Conservation (phyloP, 305 asterid species). For the Rubia balearica region DNA sequence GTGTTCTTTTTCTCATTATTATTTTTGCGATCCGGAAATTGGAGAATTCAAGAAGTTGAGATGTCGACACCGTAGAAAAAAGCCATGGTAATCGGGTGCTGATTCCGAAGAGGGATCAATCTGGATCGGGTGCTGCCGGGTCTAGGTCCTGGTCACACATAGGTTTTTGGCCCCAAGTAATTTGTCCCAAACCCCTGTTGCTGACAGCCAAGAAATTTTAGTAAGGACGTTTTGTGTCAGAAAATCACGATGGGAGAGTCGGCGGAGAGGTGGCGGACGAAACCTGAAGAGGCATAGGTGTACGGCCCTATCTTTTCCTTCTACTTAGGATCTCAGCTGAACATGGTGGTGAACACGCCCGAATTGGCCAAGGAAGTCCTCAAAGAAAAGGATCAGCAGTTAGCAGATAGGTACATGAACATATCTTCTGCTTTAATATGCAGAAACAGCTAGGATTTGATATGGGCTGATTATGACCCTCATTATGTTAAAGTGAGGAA, state of each 20-base stretch:
- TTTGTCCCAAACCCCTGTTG: slow-evolving; percentile 27
- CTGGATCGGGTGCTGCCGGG: slow-evolving; percentile 36
- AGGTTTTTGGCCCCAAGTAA: slow-evolving; percentile 42
- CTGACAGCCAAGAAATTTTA: slow-evolving; percentile 40
- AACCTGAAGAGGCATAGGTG: slow-evolving; percentile 15
- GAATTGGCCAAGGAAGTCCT: slow-evolving; percentile 19
- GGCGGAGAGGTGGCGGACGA: no score
- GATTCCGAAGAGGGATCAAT: slow-evolving; percentile 58
- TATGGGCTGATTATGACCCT: slow-evolving; percentile 25
- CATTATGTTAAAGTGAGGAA: slow-evolving; percentile 22
- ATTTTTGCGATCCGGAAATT: slow-evolving; percentile 37
- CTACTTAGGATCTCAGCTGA: slow-evolving; percentile 17
- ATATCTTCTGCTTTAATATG: slow-evolving; percentile 14
- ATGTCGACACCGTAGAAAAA: slow-evolving; percentile 76
- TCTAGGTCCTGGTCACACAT: slow-evolving; percentile 22
- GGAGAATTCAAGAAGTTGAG: slow-evolving; percentile 10
- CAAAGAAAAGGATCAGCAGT: slow-evolving; percentile 23
- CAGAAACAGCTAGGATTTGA: slow-evolving; percentile 24
- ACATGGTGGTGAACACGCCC: slow-evolving; percentile 11
- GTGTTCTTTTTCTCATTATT: slow-evolving; percentile 19
- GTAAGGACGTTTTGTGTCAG: slow-evolving; percentile 41
- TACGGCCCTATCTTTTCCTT: slow-evolving; percentile 21
- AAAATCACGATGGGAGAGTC: no score
- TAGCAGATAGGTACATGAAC: slow-evolving; percentile 18
- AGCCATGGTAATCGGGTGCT: slow-evolving; percentile 45